Conservation (phyloP, 2,329 filamentous ascomycete species). For the Ophiostoma perfectum region DNA sequence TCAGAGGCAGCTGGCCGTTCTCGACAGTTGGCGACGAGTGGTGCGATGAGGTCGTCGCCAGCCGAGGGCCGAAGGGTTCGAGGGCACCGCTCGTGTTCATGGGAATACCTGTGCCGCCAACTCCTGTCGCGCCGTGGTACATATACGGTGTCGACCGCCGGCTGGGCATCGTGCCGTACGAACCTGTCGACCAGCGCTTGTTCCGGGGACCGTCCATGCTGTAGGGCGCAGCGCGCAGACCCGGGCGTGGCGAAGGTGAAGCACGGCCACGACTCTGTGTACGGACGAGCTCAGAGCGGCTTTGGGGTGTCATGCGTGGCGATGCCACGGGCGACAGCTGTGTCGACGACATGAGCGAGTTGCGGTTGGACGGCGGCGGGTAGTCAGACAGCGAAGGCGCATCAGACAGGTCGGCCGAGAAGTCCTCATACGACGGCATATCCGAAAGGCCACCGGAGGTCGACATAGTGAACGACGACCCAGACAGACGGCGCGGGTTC, state of each 20-base stretch:
- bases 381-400: slow-evolving; percentile 65
- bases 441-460: slow-evolving; percentile 61
- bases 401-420: slow-evolving; percentile 61
- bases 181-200: slow-evolving; percentile 75
- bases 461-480: slow-evolving; percentile 69
- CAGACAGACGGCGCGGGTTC: slow-evolving; percentile 60
- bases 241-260: slow-evolving; percentile 65
- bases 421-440: slow-evolving; percentile 66
- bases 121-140: slow-evolving; percentile 45
- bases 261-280: slow-evolving; percentile 63
- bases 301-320: slow-evolving; percentile 58
- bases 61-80: slow-evolving; percentile 53
- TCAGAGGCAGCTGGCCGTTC: slow-evolving; percentile 47
- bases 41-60: slow-evolving; percentile 38
- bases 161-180: slow-evolving; percentile 56
- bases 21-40: slow-evolving; percentile 48
- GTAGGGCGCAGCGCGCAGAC: slow-evolving; percentile 64
- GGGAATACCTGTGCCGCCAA: neutral
- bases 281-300: slow-evolving; percentile 56
- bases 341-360: slow-evolving; percentile 64
- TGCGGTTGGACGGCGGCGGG: slow-evolving; percentile 60
- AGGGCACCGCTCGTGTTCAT: slow-evolving; percentile 28
- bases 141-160: slow-evolving; percentile 56
- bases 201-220: slow-evolving; percentile 59
- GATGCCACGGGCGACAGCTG: slow-evolving; percentile 69